Evolutionary conservation across 805 yeast genomes (phyloP).

Genomic region (Candida manassasensis): DNA sequence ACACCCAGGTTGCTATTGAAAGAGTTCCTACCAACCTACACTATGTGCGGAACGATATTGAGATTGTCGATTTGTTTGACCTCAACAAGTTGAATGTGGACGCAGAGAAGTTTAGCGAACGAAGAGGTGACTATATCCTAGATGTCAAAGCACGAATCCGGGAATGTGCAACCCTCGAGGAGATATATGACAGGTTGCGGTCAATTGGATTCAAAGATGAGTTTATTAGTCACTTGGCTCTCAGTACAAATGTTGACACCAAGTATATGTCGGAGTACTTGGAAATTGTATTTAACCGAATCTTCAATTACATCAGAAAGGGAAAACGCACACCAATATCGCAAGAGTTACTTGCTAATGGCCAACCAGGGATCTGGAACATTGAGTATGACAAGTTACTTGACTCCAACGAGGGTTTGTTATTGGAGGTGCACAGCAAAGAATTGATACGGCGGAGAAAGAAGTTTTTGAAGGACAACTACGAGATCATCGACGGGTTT

Average conservation of each 20-base stretch:
- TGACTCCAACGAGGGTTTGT: conserved; percentile 1
- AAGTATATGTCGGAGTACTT: conserved; percentile 8
- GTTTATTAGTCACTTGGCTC: conserved; percentile 15
- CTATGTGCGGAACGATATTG: conserved; percentile 1
- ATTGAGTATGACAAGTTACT: conserved; percentile 10
- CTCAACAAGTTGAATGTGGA: conserved; percentile 1
- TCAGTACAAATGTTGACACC: conserved; percentile 12
- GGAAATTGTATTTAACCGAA: conserved; percentile 4
- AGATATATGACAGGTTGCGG: conserved; percentile 7
- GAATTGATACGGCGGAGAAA: conserved; percentile 3
- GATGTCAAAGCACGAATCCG: conserved; percentile 4
- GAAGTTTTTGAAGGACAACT: conserved; percentile 2
- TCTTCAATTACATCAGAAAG: conserved; percentile 7
- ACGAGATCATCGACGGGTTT: conserved; percentile 3
- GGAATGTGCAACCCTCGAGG: conserved; percentile 3
- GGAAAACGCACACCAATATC: conserved; percentile 5
- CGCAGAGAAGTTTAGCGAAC: conserved; percentile 2
- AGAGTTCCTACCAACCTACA: conserved; percentile 1
- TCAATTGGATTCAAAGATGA: conserved; percentile 16
- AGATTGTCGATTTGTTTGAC: conserved; percentile 2
- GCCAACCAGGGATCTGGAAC: conserved; percentile 13
- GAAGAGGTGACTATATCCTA: conserved; percentile 3
- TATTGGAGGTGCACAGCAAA: conserved; percentile 5
- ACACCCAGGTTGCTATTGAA: neutral
- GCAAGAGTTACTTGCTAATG: conserved; percentile 7